phyloP scores from a whole-genome alignment of 495 filamentous ascomycete species.

The Tuber aestivum region DNA sequence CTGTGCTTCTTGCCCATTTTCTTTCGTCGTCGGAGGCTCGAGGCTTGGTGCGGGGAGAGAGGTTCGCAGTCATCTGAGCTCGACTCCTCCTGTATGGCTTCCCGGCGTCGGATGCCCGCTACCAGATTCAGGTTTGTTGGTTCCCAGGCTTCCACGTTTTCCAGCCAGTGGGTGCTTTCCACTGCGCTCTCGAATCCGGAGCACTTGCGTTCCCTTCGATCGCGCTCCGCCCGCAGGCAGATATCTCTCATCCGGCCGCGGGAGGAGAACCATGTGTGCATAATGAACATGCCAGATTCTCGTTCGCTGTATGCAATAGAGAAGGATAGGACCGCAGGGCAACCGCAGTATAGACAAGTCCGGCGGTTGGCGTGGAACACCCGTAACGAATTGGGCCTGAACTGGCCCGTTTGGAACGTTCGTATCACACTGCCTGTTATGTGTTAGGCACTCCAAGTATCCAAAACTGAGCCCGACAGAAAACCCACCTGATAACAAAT shows the following conservation, averaged over 20 bases:
- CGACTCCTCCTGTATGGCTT: constrained; percentile 30
- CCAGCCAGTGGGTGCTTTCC: constrained; percentile 42
- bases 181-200: constrained; percentile 41
- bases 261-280: constrained; percentile 54
- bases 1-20: constrained; percentile 25
- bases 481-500: constrained; percentile 40
- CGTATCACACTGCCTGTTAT: constrained; percentile 48
- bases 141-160: constrained; percentile 47
- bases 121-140: constrained; percentile 43
- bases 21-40: constrained; percentile 32
- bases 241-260: constrained; percentile 35
- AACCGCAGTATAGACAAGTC: constrained; percentile 48
- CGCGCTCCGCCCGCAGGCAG: constrained; percentile 39
- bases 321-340: constrained; percentile 50
- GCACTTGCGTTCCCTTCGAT: constrained; percentile 43
- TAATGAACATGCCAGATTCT: constrained; percentile 51
- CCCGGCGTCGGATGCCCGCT: constrained; percentile 44
- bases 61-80: constrained; percentile 33
- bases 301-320: constrained; percentile 52
- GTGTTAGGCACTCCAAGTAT: constrained; percentile 10
- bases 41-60: constrained; percentile 9
- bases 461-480: neutral
- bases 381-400: constrained; percentile 51
- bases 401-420: constrained; percentile 53
- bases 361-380: constrained; percentile 49